A percentile compares a stretch with the other conserved stretches of the same genome.
Conservation (phyloP, 352 stramenopile species). For the Globisporangium cederbergense region DNA sequence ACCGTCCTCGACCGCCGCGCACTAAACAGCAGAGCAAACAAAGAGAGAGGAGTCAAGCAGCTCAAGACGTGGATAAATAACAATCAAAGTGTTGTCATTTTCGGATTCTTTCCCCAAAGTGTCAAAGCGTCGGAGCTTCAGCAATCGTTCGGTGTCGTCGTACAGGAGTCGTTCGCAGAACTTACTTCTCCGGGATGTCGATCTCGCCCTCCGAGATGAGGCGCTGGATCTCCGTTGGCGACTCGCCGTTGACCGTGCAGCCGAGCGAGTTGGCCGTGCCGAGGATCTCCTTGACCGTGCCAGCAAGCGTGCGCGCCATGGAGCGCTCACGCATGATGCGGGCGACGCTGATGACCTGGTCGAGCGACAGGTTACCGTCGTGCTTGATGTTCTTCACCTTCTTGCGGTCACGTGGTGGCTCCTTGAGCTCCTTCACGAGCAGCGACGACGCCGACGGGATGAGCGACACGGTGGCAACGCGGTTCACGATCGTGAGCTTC, state of each 20-base stretch:
- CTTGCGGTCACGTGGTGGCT: conserved; percentile 98
- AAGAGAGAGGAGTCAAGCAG: conserved; percentile 3
- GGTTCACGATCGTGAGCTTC: conserved; percentile 99
- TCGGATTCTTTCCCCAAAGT: conserved; percentile 15
- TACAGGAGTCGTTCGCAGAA: conserved; percentile 2
- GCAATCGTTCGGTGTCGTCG: background rate
- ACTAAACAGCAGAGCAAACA: conserved; percentile 3
- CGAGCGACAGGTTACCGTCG: conserved; percentile 99
- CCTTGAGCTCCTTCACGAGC: conserved; percentile 99
- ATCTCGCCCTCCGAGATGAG: conserved; percentile 96
- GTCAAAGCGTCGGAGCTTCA: conserved; percentile 12
- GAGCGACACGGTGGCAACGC: conserved; percentile 95
- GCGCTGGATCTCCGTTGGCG: conserved; percentile 94
- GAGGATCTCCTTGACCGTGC: conserved; percentile 99
- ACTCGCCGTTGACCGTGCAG: conserved; percentile 99
- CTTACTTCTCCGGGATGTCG: conserved; percentile 97
- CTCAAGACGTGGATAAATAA: conserved; percentile 15
- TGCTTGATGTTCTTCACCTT: conserved; percentile 99
- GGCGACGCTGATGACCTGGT: conserved; percentile 99
- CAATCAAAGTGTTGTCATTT: conserved; percentile 15
- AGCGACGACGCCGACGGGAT: conserved; percentile 98
- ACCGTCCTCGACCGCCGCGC: background rate
- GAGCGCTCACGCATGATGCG: conserved; percentile 97
- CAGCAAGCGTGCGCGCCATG: conserved; percentile 94
- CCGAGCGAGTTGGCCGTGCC: conserved; percentile 98